Evolutionary conservation across 208 protist species (phyloP), one percentile per base, ranked within the genome.

Genomic region (Acanthamoeba polyphaga): DNA sequence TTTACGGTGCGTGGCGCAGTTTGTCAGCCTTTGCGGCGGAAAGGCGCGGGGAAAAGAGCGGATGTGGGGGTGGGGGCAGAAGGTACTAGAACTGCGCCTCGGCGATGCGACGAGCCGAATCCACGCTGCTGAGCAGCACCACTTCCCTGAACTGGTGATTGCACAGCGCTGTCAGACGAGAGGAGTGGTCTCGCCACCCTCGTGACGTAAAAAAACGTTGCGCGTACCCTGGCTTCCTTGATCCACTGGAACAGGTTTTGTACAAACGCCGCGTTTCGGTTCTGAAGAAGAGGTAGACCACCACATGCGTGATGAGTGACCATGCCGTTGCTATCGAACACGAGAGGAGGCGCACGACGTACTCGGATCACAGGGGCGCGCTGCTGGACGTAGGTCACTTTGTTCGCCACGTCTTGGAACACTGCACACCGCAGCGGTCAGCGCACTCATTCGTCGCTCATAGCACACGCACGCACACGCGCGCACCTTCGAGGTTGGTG

Each of bases 401-500:
- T 62, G 53, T 90, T 90, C 9, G 51, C 34, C 84, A 51, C 84
- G 43, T 90, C 84, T 46, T 90, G 84, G 58, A 90, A 90, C 53
- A 90, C 84, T 90, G 53, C 43, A 46, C 46, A 62, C 1, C 22
- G 15, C 72, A 29, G 34, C 38, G 38, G 72, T 46, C 43, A 24
- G 64, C 27, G 22, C n/a, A 17, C 22, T 29, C 34, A 49, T 43
- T 70, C 4, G n/a, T 68, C 60, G 60, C 19, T 29, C 19, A 62
- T 0, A 19, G 19, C 22, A 62, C 62, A 19, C 27, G 10, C 46
- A 32, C 5, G 7, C 43, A 17, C 46, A 32, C 32, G 53, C 78
- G 13, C 32, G 78, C 29, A 90, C 84, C 84, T 68, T 90, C 84
- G 43, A 90, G 58, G 58, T 90, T 90, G n/a, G 84, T 90, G n/a